Percentiles rank a stretch among this genome's conserved stretches.
Conservation (phyloP, 1,139 yeast genomes). For the Lodderomyces theae region DNA sequence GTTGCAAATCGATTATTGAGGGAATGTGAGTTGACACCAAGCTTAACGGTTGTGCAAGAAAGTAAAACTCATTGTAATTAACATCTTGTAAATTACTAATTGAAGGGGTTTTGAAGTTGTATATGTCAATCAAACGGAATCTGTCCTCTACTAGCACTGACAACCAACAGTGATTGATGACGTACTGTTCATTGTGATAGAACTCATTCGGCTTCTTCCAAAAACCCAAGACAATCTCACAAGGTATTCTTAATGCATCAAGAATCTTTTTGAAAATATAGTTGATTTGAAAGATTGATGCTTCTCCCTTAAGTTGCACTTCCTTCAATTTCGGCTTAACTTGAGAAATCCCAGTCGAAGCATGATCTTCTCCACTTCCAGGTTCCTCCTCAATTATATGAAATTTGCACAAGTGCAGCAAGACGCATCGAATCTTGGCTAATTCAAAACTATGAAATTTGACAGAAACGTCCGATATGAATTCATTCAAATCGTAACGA, state of each 20-base stretch:
- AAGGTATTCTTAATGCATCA: conserved; percentile 64
- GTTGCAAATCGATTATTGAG: conserved; percentile 72
- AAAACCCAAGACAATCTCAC: conserved; percentile 79
- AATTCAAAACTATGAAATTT: conserved; percentile 37
- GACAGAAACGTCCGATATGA: conserved; percentile 45
- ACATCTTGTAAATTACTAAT: conserved; percentile 34
- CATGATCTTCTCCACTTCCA: background rate
- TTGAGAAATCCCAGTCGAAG: conserved; percentile 33
- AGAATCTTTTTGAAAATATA: conserved; percentile 74
- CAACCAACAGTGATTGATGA: conserved; percentile 86
- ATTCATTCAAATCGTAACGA: conserved; percentile 38
- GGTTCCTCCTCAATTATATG: conserved; percentile 40
- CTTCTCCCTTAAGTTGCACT: conserved; percentile 38
- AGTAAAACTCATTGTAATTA: conserved; percentile 57
- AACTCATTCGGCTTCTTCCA: conserved; percentile 72
- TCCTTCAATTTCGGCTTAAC: conserved; percentile 42
- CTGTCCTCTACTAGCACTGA: conserved; percentile 71
- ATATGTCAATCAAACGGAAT: conserved; percentile 71
- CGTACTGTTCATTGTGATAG: conserved; percentile 51
- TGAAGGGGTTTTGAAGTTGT: conserved; percentile 35
- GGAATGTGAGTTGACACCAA: conserved; percentile 87
- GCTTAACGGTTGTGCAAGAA: conserved; percentile 71
- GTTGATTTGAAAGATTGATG: conserved; percentile 70
- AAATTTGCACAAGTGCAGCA: conserved; percentile 42
- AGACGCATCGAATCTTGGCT: conserved; percentile 37